Base-by-base conservation (phyloP, 1,284 basidiomycete genomes). In the Ceratobasidium sp. region DNA sequence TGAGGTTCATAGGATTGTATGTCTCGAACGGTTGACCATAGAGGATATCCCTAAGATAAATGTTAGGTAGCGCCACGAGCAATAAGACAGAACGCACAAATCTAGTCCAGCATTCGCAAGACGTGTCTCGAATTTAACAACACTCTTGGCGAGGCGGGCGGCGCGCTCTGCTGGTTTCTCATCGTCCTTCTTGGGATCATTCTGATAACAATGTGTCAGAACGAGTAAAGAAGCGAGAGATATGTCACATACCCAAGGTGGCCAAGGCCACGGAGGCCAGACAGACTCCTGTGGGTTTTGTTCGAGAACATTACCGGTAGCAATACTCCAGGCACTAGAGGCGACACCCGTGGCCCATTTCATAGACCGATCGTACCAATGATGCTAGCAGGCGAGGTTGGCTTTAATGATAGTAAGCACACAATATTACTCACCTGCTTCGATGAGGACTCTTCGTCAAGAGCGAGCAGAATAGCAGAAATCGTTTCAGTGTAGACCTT, bases 91-190 rank as follows among this genome's bases (percentile, higher is more conserved):
- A 15, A 85, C 92, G 84, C 82, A 94, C 90, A 92, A 87, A 81
- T 96, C 95, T 59, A 96, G 88, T 78, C 92, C 95, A 6, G 94
- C 93, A 74, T 91, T 86, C 0, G 96, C 94, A n/a, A 99, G 86
- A 81, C 90, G 87, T 71, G 88, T 88, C 86, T 99, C 97, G 79
- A 99, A 93, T 46, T 88, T 85, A 80, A 98, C 88, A 38, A 98
- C 92, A 48, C 90, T 85, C 80, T 89, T 89, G 0, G 96, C 93
- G 4, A 97, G 87, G 77, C 89, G 88, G 46, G 87, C 88, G 20
- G 91, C 90, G 77, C 88, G 74, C n/a, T 77, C 87, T 78, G 89
- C 82, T 0, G 84, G 83, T 42, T 83, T 84, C 75, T 85, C 85
- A 38, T 76, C 64, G 75, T 85, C 82, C 0, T 85, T 84, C 48